Percentiles rank a stretch among this genome's conserved stretches.
phyloP scores from a whole-genome alignment of 305 asterid species.

The Withania somnifera region DNA sequence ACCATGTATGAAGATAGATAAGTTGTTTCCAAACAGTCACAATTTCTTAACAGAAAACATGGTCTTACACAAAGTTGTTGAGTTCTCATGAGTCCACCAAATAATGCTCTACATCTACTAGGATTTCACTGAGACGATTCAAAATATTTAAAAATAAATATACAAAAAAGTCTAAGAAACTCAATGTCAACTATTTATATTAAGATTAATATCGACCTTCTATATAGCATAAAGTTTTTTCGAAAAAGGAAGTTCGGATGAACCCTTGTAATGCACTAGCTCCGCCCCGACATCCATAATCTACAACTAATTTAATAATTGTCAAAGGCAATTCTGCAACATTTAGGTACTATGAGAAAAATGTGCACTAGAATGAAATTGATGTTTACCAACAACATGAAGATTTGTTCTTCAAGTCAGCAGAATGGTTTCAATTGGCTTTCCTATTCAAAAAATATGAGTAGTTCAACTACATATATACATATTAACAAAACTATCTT shows the following conservation, averaged over 20 bases:
- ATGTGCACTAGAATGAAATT: not conserved
- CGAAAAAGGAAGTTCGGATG: not conserved
- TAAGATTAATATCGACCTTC: too few relatives aligned
- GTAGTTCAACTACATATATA: not conserved
- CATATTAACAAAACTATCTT: too few relatives aligned
- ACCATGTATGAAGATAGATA: too few relatives aligned
- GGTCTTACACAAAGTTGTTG: too few relatives aligned
- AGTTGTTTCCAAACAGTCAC: too few relatives aligned
- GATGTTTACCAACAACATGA: not conserved
- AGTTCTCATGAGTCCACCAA: too few relatives aligned
- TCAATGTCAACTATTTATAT: not conserved
- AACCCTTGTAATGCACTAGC: not conserved
- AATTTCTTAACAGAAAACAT: too few relatives aligned
- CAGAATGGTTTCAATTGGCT: not conserved
- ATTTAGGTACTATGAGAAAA: not conserved
- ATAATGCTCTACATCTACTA: too few relatives aligned
- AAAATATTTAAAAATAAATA: not conserved
- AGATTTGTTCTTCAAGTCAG: not conserved
- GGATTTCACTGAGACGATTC: not conserved
- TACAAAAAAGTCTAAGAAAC: not conserved
- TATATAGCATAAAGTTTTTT: too few relatives aligned
- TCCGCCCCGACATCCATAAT: not conserved
- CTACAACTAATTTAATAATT: not conserved
- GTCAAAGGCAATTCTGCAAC: not conserved
- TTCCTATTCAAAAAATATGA: not conserved